Percentiles rank a stretch among this genome's conserved stretches.
These are phyloP conservation scores for Saturnispora bothae DNA, from an alignment of 805 yeast genomes.

Conservation along the genomic window DNA sequence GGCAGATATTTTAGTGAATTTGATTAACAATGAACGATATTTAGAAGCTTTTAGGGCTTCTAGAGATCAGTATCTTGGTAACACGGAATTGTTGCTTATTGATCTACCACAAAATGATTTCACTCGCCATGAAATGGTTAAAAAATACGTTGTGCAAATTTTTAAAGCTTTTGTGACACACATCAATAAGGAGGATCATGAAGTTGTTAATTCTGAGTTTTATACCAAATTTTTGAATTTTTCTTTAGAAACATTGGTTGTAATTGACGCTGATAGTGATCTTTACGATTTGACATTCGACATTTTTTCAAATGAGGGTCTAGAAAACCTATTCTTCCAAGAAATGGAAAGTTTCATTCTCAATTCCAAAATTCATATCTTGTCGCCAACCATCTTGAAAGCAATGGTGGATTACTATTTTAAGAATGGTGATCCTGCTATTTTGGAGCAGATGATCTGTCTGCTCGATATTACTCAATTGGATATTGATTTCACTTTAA, in stretches of 20 bases:
- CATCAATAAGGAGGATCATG: constrained; percentile 25
- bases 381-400: constrained; percentile 59
- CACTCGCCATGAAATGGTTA: constrained; percentile 38
- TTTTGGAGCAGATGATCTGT: constrained; percentile 60
- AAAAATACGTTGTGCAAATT: constrained; percentile 45
- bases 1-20: constrained; percentile 51
- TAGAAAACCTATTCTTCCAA: constrained; percentile 36
- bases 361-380: constrained; percentile 31
- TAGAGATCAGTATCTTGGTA: constrained; percentile 41
- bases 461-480: constrained; percentile 53
- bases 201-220: constrained; percentile 6
- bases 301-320: constrained; percentile 26
- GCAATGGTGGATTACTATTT: constrained; percentile 47
- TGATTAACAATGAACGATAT: constrained; percentile 40
- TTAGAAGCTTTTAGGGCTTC: constrained; percentile 48
- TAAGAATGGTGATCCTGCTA: constrained; percentile 30
- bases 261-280: constrained; percentile 25
- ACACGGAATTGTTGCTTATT: constrained; percentile 36
- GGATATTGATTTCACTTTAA: constrained; percentile 69
- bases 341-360: constrained; percentile 43
- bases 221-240: constrained; percentile 27
- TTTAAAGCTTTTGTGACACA: constrained; percentile 41
- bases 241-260: constrained; percentile 32
- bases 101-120: constrained; percentile 44
- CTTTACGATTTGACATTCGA: constrained; percentile 39